phyloP scores from a whole-genome alignment of 2,329 filamentous ascomycete species.

The Fusarium torreyae region DNA sequence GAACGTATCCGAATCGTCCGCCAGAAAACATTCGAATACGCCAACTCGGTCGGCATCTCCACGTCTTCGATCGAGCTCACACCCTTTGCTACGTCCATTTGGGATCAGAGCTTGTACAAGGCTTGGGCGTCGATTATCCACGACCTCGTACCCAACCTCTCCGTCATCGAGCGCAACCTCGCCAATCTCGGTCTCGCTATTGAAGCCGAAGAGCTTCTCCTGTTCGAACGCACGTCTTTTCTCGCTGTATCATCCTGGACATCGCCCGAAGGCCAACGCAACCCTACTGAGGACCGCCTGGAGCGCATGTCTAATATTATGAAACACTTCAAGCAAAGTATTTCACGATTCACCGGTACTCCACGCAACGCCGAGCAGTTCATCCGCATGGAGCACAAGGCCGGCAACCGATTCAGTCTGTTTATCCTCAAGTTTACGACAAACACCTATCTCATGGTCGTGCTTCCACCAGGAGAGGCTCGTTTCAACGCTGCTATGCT shows the following conservation, averaged over 20 bases:
- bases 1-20: slow-evolving; percentile 85
- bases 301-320: slow-evolving; percentile 97
- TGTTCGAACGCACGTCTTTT: slow-evolving; percentile 97
- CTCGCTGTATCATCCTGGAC: slow-evolving; percentile 95
- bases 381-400: slow-evolving; percentile 84
- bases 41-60: slow-evolving; percentile 55
- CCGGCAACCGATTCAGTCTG: slow-evolving; percentile 84
- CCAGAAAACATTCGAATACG: slow-evolving; percentile 75
- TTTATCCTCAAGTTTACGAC: slow-evolving; percentile 97
- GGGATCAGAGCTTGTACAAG: slow-evolving; percentile 98
- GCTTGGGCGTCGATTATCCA: slow-evolving; percentile 99
- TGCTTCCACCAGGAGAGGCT: slow-evolving; percentile 91
- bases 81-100: slow-evolving; percentile 96
- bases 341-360: slow-evolving; percentile 82
- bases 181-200: slow-evolving; percentile 86
- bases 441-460: slow-evolving; percentile 95
- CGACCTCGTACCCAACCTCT: slow-evolving; percentile 94
- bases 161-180: slow-evolving; percentile 89
- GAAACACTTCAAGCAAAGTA: slow-evolving; percentile 96
- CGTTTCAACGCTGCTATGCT: slow-evolving; percentile 91
- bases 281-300: slow-evolving; percentile 93
- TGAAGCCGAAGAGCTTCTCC: slow-evolving; percentile 91
- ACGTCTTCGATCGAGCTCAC: slow-evolving; percentile 74
- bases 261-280: slow-evolving; percentile 79
- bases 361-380: slow-evolving; percentile 88